These are phyloP conservation scores for Metschnikowia aberdeeniae DNA, from an alignment of 805 yeast genomes.

Conservation along the genomic window DNA sequence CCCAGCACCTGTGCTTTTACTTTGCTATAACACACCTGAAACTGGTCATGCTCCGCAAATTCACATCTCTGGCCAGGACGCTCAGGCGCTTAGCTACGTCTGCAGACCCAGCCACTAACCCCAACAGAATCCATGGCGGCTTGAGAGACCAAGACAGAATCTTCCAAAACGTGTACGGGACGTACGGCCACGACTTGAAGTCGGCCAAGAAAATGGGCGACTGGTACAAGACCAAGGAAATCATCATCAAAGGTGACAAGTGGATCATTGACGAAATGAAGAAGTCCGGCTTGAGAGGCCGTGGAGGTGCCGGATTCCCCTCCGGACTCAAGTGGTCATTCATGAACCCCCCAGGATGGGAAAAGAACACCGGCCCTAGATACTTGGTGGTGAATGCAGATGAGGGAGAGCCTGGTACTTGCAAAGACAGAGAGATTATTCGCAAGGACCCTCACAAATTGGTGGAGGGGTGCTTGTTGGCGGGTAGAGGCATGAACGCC, in stretches of 20 bases:
- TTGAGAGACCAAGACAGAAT: constrained; percentile 80
- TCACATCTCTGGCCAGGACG: constrained; percentile 24
- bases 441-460: constrained; percentile 90
- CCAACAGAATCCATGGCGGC: constrained; percentile 64
- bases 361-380: constrained; percentile 83
- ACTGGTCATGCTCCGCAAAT: constrained; percentile 33
- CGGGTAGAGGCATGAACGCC: constrained; percentile 91
- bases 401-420: constrained; percentile 94
- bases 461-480: constrained; percentile 85
- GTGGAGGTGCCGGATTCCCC: constrained; percentile 95
- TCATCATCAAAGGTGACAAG: constrained; percentile 74
- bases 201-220: constrained; percentile 79
- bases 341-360: constrained; percentile 97
- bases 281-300: constrained; percentile 79
- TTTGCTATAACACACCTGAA: neutral
- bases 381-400: constrained; percentile 88
- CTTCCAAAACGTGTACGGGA: constrained; percentile 77
- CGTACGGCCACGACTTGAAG: constrained; percentile 71
- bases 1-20: constrained; percentile 2
- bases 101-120: constrained; percentile 46
- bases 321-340: constrained; percentile 89
- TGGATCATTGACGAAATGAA: constrained; percentile 90
- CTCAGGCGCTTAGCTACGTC: constrained; percentile 41
- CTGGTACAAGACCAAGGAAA: constrained; percentile 89
- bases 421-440: constrained; percentile 88